Percentiles rank a stretch among this genome's conserved stretches.
phyloP scores from a whole-genome alignment of 495 filamentous ascomycete species.

The Penicillium riverlandense region DNA sequence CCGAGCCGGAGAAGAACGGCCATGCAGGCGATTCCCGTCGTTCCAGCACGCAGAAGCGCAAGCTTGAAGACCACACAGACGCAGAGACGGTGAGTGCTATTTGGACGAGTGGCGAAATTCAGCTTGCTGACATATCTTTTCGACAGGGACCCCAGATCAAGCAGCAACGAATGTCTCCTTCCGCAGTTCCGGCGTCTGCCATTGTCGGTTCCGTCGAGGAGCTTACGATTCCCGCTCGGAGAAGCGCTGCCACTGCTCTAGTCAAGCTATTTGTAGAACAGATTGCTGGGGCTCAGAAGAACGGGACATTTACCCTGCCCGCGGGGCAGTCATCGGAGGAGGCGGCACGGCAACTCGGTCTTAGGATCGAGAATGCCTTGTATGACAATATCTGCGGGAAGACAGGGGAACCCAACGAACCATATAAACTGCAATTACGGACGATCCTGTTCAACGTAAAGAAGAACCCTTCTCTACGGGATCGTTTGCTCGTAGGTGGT shows the following conservation, averaged over 20 bases:
- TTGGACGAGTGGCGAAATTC: background rate
- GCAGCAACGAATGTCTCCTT: conserved; percentile 30
- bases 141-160: conserved; percentile 33
- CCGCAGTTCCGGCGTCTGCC: conserved; percentile 19
- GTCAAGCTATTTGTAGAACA: conserved; percentile 48
- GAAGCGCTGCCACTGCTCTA: conserved; percentile 41
- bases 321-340: conserved; percentile 44
- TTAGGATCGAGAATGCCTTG: conserved; percentile 70
- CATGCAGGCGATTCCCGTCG: conserved; percentile 18
- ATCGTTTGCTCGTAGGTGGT: conserved; percentile 62
- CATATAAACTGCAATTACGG: conserved; percentile 52
- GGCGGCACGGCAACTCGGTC: conserved; percentile 47
- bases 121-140: conserved; percentile 5
- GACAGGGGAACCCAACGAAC: conserved; percentile 41
- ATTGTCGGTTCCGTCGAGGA: conserved; percentile 26
- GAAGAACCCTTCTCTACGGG: conserved; percentile 69
- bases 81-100: conserved; percentile 23
- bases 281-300: conserved; percentile 42
- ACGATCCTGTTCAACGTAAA: conserved; percentile 77
- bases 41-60: conserved; percentile 36
- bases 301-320: conserved; percentile 43
- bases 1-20: conserved; percentile 26
- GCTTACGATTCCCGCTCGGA: conserved; percentile 40
- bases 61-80: conserved; percentile 34
- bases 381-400: conserved; percentile 48